Base-by-base conservation (phyloP, 257 asterid species). In the Ilex aquifolium region DNA sequence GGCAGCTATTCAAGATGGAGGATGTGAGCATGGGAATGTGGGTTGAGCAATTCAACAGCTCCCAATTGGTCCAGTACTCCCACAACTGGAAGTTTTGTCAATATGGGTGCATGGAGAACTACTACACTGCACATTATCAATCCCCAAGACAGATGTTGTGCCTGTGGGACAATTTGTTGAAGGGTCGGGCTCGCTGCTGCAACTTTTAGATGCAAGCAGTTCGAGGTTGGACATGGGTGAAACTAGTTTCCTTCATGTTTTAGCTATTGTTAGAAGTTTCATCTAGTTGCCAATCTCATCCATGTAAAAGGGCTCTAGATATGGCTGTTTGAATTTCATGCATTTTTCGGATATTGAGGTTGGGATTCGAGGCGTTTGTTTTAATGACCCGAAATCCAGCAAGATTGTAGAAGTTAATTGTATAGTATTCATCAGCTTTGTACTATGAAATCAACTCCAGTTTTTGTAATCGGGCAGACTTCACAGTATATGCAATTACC, bases 1-100 rank as follows among this genome's bases (percentile, higher is more conserved):
- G 74, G 69, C 95, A 92, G 97, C 75, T 87, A 57, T 90, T 92
- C 74, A 92, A 87, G 75, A 89, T 92, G 99, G 99, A 92, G 82
- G 99, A 92, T 40, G 99, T 92, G 71, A 92, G 99, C 82, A 90
- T 92, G 97, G 99, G 99, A 67, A 87, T 90, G 97, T 89, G 97
- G 99, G 96, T 92, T 6, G 95, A 85, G 80, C 86, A 77, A 68
- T 85, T 83, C 87, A 90, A 85, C 84, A 78, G 80, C 77, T 74
- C 92, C 3, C 64, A 60, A 57, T 67, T 61, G 31, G 95, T 90
- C 5, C 88, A 79, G 62, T 90, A 93, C 76, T 52, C 77, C 10
- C 99, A 93, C 75, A 90, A 61, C 69, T 84, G 90, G 95, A 93
- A 86, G 63, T 93, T 84, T 46, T 93, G 99, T 62, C 96, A 93